phyloP scores from a whole-genome alignment of 306 rosid species.

The Corylus americana region DNA sequence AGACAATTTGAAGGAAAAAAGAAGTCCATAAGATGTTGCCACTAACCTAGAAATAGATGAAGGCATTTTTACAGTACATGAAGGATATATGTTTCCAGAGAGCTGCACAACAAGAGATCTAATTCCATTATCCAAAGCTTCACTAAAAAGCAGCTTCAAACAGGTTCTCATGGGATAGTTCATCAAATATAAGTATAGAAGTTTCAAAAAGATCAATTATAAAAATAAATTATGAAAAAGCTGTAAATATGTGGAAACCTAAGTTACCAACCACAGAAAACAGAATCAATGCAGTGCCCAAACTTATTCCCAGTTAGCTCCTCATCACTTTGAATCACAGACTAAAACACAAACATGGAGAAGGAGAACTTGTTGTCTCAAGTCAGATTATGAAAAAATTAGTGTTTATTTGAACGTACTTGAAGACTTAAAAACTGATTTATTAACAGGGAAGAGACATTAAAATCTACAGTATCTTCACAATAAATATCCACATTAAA shows the following conservation, averaged over 20 bases:
- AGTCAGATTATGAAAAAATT: neutral
- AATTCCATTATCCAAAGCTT: conserved; percentile 22
- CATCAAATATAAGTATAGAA: neutral
- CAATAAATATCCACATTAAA: neutral
- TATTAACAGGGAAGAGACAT: neutral
- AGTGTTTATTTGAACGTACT: neutral
- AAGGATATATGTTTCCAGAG: conserved; percentile 57
- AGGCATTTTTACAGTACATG: conserved; percentile 67
- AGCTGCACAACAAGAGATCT: conserved; percentile 47
- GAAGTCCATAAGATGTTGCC: neutral
- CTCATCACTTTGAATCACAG: neutral
- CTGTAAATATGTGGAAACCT: neutral
- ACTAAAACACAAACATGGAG: neutral
- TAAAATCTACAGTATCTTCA: neutral
- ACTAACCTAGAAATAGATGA: conserved; percentile 79
- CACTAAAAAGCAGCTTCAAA: neutral
- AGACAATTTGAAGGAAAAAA: conserved; percentile 4
- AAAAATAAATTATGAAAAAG: neutral
- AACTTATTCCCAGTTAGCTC: neutral
- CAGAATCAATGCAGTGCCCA: neutral
- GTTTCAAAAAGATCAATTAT: neutral
- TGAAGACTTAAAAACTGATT: neutral
- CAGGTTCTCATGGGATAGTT: neutral
- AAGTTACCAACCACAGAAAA: neutral
- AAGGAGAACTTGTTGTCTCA: neutral